Evolutionary conservation across 495 filamentous ascomycete species (phyloP), one percentile per base, ranked within the genome.

Genomic region (Apodospora peruviana): DNA sequence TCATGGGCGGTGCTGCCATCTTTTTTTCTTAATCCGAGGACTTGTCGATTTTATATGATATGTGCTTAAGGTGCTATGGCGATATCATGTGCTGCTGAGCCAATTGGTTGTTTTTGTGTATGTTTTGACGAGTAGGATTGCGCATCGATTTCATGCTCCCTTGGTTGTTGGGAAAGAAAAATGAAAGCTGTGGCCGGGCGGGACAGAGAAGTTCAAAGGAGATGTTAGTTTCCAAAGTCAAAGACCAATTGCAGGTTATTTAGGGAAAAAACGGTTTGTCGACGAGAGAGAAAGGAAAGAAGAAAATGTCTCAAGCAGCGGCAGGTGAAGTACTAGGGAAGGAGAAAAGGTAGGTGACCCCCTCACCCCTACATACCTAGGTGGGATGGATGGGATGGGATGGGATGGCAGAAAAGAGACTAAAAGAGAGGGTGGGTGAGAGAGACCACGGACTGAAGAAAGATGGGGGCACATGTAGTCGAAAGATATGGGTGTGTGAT

Each of bases 291-390:
- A n/a, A n/a, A 7, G 38, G 38, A 23, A 49, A 19, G 45, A 36
- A 14, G 11, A 56, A 56, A 56, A 56, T 56, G 50, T 56, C 50
- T 53, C 53, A 56, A 49, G 5, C 19, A 45, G 43, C n/a, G n/a
- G n/a, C n/a, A n/a, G n/a, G n/a, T n/a, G n/a, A n/a, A n/a, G n/a
- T n/a, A n/a, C n/a, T n/a, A n/a, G n/a, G n/a, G n/a, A n/a, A n/a
- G n/a, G n/a, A n/a, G n/a, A n/a, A n/a, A n/a, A n/a, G n/a, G n/a
- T n/a, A n/a, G n/a, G n/a, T n/a, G n/a, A n/a, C n/a, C n/a, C n/a
- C n/a, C n/a, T n/a, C n/a, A n/a, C n/a, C n/a, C n/a, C n/a, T n/a
- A n/a, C n/a, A n/a, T 34, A 29, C 23, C 27, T 35, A 27, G 50
- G 20, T 32, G 25, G 41, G 20, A n/a, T 35, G 18, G n/a, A n/a